Evolutionary conservation across 495 filamentous ascomycete species (phyloP), one percentile per base, ranked within the genome.

Genomic region (Penicillium macrosclerotiorum): DNA sequence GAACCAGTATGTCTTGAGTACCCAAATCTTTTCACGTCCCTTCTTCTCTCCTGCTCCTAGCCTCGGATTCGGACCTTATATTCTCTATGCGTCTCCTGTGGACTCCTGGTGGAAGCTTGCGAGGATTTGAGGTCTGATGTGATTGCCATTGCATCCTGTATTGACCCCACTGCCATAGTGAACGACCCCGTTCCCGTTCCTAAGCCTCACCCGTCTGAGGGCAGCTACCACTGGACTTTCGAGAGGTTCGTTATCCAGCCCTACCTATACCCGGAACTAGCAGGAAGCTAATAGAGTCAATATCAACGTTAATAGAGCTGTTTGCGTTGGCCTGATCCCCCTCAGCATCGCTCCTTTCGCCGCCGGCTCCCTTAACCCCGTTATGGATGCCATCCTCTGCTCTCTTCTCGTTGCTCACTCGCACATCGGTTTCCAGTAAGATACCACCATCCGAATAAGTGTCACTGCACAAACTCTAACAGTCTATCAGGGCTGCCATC

Each of bases 181-280:
- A 98, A 98, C 72, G 93, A 97, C 64, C 76, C 93, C 42, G 85
- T 79, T 34, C 81, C 79, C 19, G 63, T 96, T n/a, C 90, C 89
- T 19, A 53, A 75, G 8, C 54, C 86, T 29, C 81, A 78, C 41
- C 82, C 90, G 12, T 73, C 79, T 16, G 84, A 97, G 68, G 94
- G 93, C 42, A 92, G 87, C 67, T 97, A 97, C 77, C 93, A 98
- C 77, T 98, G 93, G 93, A 83, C 86, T 51, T 95, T 96, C 63
- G 93, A 98, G 78, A 84, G 93, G 84, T 85, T 64, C 35, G 67
- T 57, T 22, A 17, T 22, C 17, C 7, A 34, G 18, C 6, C 6
- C 23, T 25, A 29, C 24, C 5, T 13, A 8, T 2, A n/a, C 37
- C 34, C 40, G 11, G n/a, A 33, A 5, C 7, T 6, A 4, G 25